Evolutionary conservation across 371 early-diverging fungal species (phyloP).

Genomic region (Syncephalastrum sp.): DNA sequence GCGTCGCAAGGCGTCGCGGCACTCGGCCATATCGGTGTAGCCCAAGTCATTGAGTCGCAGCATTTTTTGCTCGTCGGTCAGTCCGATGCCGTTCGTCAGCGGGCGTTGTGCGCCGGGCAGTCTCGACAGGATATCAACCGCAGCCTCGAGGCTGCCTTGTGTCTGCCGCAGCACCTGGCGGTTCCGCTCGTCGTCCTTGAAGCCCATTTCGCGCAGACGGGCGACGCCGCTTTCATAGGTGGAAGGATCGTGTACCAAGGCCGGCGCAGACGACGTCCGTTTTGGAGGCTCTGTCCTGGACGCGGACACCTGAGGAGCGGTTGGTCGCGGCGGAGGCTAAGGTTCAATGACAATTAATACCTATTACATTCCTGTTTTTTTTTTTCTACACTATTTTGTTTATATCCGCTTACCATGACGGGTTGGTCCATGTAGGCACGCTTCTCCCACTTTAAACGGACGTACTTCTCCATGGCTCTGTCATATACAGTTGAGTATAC

Average conservation of each 20-base stretch:
- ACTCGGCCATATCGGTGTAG: constrained; percentile 40
- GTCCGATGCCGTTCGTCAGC: constrained; percentile 11
- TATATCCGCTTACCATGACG: constrained; percentile 8
- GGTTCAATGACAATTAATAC: no score
- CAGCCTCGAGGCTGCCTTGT: constrained; percentile 71
- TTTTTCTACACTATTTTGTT: neutral
- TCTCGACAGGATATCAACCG: constrained; percentile 69
- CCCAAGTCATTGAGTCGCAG: constrained; percentile 49
- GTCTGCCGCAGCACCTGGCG: constrained; percentile 61
- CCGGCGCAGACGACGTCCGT: constrained; percentile 47
- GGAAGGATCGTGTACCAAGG: constrained; percentile 9
- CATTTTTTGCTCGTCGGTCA: constrained; percentile 39
- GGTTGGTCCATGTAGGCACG: constrained; percentile 60
- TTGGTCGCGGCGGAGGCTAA: constrained; percentile 15
- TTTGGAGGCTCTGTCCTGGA: constrained; percentile 21
- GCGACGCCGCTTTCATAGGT: constrained; percentile 10
- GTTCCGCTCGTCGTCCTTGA: constrained; percentile 59
- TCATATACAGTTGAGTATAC: constrained; percentile 15
- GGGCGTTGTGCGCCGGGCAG: constrained; percentile 36
- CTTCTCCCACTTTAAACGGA: constrained; percentile 93
- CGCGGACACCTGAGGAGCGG: constrained; percentile 3
- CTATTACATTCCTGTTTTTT: neutral
- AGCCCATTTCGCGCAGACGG: constrained; percentile 76
- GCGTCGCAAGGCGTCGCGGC: constrained; percentile 55
- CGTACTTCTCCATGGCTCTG: constrained; percentile 83